Base-by-base conservation (phyloP, 345 rosid species). In the Acer yangbiense region DNA sequence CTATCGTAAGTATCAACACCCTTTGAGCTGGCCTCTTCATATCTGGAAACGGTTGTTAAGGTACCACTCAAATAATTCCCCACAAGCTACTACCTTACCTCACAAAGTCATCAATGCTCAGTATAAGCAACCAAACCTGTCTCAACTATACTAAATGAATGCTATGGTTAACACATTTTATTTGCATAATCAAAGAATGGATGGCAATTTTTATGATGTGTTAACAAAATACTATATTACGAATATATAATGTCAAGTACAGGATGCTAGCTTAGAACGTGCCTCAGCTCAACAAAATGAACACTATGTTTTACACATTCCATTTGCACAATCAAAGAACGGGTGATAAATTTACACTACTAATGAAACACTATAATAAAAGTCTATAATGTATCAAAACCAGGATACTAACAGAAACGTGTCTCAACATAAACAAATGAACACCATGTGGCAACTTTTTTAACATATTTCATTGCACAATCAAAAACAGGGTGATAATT, bases 1-100 rank as follows among this genome's bases (percentile, higher is more conserved):
- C 94, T 83, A 80, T 97, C 99, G 68, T 94, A 97, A 79, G 85
- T 94, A 73, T 94, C 98, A 69, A 72, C 41, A 69, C 98, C 98
- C 82, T 97, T 97, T 6, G 76, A 89, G 85, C 86, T 93, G 55
- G 99, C 93, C 72, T 94, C 99, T 83, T 89, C 91, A 68, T 96
- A 95, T 87, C 98, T 95, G 80, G 39, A 69, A 82, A 62, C 9
- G 74, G 41, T 73, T 20, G 85, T 88, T 80, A 90, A 85, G 83
- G 61, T 14, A 76, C 39, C 23, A 82, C 18, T 32, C 25, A 62
- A n/a, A 41, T 54, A 48, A 16, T 50, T 58, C 32, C 66, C 66
- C 76, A 27, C 5, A 71, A 71, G 39, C 12, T 9, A 72, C 54
- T 12, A 39, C 13, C 12, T 10, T 32, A 58, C 29, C 66, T 48